phyloP scores from a whole-genome alignment of 2,329 filamentous ascomycete genomes.

The Cladobotryum protrusum region DNA sequence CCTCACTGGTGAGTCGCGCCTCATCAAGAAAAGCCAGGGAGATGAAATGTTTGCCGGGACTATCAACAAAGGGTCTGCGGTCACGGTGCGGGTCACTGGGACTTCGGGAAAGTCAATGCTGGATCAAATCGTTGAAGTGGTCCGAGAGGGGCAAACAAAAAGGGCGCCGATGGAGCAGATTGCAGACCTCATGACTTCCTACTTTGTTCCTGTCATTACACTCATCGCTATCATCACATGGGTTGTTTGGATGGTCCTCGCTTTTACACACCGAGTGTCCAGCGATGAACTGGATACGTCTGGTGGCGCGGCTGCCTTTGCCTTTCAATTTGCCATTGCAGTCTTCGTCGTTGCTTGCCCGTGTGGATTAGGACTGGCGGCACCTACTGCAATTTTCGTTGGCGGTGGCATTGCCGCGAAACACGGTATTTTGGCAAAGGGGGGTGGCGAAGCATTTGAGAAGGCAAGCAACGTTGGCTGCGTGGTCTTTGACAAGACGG shows the following conservation, averaged over 20 bases:
- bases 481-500: conserved; percentile 85
- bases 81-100: conserved; percentile 59
- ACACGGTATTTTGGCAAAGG: conserved; percentile 74
- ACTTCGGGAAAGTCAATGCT: conserved; percentile 67
- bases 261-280: conserved; percentile 52
- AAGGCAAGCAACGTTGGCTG: conserved; percentile 73
- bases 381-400: conserved; percentile 79
- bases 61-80: conserved; percentile 60
- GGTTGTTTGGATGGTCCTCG: conserved; percentile 63
- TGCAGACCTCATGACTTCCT: conserved; percentile 65
- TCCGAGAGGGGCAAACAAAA: conserved; percentile 70
- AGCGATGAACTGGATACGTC: conserved; percentile 48
- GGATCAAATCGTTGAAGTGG: conserved; percentile 70
- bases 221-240: conserved; percentile 65
- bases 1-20: conserved; percentile 71
- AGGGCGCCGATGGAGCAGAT: conserved; percentile 70
- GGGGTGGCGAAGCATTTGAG: conserved; percentile 79
- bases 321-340: conserved; percentile 75
- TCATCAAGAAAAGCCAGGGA: conserved; percentile 55
- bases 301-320: conserved; percentile 66
- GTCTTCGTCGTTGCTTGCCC: conserved; percentile 85
- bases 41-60: conserved; percentile 68
- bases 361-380: conserved; percentile 77
- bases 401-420: conserved; percentile 74
- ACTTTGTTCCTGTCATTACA: conserved; percentile 70